Base-by-base conservation (phyloP, 129 eudicot species). In the carrot (Daucus carota) region DNA sequence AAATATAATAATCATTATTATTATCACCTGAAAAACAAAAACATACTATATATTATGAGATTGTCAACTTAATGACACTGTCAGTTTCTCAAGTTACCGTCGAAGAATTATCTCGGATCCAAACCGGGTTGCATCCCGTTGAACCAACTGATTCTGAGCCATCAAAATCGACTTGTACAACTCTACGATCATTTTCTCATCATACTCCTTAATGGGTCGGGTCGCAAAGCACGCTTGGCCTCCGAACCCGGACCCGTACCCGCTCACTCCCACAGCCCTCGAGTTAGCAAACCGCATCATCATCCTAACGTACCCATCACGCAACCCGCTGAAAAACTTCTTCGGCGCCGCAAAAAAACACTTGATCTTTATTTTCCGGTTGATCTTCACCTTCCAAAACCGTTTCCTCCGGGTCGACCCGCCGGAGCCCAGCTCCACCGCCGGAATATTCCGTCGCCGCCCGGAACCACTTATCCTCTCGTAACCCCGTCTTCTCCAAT, bases 151-250 rank as follows among this genome's bases (percentile, higher is more conserved):
- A 3, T 84, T 86, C 44, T 88, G 98, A 74, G 88, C 85, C 72
- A 81, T 62, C 42, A 85, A 77, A 72, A 92, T 43, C 15, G 95
- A 80, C 52, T 90, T 93, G 50, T 93, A 93, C 87, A 93, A 84
- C 86, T 93, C 85, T 24, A 87, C 86, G 0, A 93, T 79, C 81
- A 88, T 81, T 88, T 82, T 84, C 87, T 93, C 92, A n/a, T 90
- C 98, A 33, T 93, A 90, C 81, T 93, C 95, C 87, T 93, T 93
- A 17, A 86, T 7, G 38, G 85, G 79, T 44, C 86, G 75, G 81
- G 73, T 16, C 17, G 92, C 86, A 46, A 87, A 83, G 17, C 75
- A 72, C 4, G 36, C 54, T 12, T 44, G 54, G 34, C 84, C 80
- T 43, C 76, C 32, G 11, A 63, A 62, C 38, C 84, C 88, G 65